Evolutionary conservation across 805 yeast species (phyloP), one percentile per base, ranked within the genome.

Genomic region (Ogataea siamensis): DNA sequence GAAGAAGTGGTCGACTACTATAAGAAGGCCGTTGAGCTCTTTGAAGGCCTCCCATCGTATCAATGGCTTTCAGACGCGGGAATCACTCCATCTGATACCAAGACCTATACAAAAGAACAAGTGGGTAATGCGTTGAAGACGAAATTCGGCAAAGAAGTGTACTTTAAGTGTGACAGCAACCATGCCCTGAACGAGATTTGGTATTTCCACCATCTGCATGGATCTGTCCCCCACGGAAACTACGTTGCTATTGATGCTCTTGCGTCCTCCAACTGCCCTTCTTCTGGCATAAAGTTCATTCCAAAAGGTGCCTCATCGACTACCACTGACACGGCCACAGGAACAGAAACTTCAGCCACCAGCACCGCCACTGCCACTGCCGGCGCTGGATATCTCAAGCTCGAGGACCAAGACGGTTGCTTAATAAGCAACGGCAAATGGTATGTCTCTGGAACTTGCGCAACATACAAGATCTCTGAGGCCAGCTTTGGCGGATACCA

Each of bases 391-490:
- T 68, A 60, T 50, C 54, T 85, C 31, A 70, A 65, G 37, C 62
- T 78, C 10, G 55, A 70, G 13, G 74, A 64, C 28, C 73, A 80
- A 41, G 46, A 60, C 4, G 96, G 95, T 7, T 87, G 96, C 62
- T 64, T 91, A 42, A 91, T 89, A 53, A 76, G 84, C 43, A 84
- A 77, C 53, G 99, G 99, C 4, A 74, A 78, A 48, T 89, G 95
- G 93, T 86, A 82, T 63, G 57, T 73, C 4, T 68, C 71, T 12
- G 96, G 96, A 1, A 77, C 93, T 0, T 91, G 97, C 61, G 98
- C 96, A 4, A 78, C 83, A 5, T 89, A 71, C 63, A 70, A 70
- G 17, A 51, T 84, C 17, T 53, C 61, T 21, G 71, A 78, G 37
- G 76, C 83, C 21, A 73, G 74, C 22, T 78, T 77, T 60, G 93